Base-by-base conservation (phyloP, 768 basidiomycete species). In the Leccinum disarticulatum region DNA sequence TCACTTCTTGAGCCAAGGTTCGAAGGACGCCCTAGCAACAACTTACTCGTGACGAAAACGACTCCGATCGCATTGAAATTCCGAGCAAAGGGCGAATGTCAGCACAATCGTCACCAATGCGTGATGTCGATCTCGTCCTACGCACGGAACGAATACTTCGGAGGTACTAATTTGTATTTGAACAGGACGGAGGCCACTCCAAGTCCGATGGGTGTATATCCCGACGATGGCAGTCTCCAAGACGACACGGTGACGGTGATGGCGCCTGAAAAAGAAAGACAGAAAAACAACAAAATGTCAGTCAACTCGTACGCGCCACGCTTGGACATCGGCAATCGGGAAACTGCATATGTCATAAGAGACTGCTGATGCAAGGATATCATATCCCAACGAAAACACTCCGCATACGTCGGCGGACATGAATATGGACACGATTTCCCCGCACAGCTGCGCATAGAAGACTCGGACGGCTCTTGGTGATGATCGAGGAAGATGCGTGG, bases 291-390 rank as follows among this genome's bases (percentile, higher is more conserved):
- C 36, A 41, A 8, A 3, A 30, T 11, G 3, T 33, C 22, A 41
- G 7, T 11, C 15, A 11, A 3, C 28, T 13, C 36, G 33, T 46
- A 41, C 56, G 7, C 43, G 43, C 58, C 31, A 47, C 19, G 43
- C 56, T 35, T 58, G 43, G 13, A 35, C 55, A 19, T 58, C 55
- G 33, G 43, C 27, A 22, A 58, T 58, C 43, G 31, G 57, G 55
- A 58, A 57, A 35, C 55, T 47, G 31, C 55, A 58, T 10, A 25
- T 46, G 1, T 56, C 31, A 9, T 58, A 58, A 7, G 43, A 35
- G 31, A 17, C n/a, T 58, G 31, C 57, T 35, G 33, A 33, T 28
- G 19, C 55, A 47, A 14, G 55, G 43, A 47, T 58, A 57, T 11
- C 31, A 47, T 58, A 57, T 11, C 31, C 55, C 8, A 43, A 35